Percentiles rank a stretch among this genome's conserved stretches.
Conservation (phyloP, 345 rosid species). For the Populus nigra region DNA sequence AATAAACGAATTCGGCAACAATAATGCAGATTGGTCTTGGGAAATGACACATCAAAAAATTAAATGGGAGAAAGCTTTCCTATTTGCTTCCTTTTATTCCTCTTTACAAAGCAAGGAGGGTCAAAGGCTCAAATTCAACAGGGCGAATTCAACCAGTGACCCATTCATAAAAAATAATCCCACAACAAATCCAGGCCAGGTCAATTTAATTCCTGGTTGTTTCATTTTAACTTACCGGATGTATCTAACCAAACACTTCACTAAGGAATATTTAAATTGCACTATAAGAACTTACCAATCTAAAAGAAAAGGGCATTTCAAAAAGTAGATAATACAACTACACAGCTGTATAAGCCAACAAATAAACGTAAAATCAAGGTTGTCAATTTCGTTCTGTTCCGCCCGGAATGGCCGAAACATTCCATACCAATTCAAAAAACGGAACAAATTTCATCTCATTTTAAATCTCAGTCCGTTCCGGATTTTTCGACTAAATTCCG, state of each 20-base stretch:
- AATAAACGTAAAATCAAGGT: background rate
- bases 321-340: background rate
- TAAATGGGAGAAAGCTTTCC: background rate
- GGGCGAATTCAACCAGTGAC: background rate
- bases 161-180: background rate
- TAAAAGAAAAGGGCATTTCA: background rate
- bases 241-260: background rate
- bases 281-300: background rate
- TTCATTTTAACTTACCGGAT: background rate
- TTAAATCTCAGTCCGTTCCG: too few species aligned
- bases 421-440: too few species aligned
- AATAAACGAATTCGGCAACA: background rate
- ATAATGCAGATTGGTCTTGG: background rate
- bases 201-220: background rate
- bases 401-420: too few species aligned
- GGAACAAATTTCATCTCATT: too few species aligned
- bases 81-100: background rate
- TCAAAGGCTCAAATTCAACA: background rate
- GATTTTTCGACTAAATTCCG: too few species aligned
- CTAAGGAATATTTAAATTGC: background rate
- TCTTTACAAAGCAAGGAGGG: too few species aligned
- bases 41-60: background rate
- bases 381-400: too few species aligned
- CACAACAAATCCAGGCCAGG: background rate
- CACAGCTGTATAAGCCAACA: background rate